These are phyloP conservation scores for Butyriboletus loyo DNA, from an alignment of 768 basidiomycete genomes.

Conservation along the genomic window DNA sequence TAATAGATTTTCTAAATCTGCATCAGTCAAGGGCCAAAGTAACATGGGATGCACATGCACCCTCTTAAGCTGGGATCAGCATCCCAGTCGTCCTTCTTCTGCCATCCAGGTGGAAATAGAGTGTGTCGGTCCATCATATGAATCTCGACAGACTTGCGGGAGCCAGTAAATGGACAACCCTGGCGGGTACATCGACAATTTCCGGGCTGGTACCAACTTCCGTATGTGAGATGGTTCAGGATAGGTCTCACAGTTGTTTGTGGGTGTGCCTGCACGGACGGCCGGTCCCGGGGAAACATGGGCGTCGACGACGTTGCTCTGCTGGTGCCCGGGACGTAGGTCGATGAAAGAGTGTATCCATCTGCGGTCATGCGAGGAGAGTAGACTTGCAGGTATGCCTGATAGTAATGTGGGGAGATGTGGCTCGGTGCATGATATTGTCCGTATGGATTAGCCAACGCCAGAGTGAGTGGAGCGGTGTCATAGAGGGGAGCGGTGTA, in stretches of 20 bases:
- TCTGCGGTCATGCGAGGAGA: conserved; percentile 27
- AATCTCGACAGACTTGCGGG: conserved; percentile 64
- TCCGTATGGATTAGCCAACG: conserved; percentile 30
- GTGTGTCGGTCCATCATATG: conserved; percentile 93
- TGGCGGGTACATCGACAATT: conserved; percentile 55
- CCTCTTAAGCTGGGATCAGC: conserved; percentile 80
- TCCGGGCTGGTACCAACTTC: conserved; percentile 64
- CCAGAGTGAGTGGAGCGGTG: conserved; percentile 24
- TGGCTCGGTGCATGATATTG: conserved; percentile 29
- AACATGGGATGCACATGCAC: conserved; percentile 36
- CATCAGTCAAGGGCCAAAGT: conserved; percentile 4
- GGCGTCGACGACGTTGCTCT: neutral
- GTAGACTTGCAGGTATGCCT: conserved; percentile 45
- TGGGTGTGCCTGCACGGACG: conserved; percentile 1
- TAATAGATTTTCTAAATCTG: conserved; percentile 57
- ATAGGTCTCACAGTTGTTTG: conserved; percentile 10
- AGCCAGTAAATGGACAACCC: conserved; percentile 68
- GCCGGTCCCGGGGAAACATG: neutral
- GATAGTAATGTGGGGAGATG: conserved; percentile 51
- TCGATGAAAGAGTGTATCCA: conserved; percentile 40
- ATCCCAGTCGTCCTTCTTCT: conserved; percentile 68
- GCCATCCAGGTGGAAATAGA: conserved; percentile 74
- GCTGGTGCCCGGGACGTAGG: conserved; percentile 28
- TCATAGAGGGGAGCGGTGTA: conserved; percentile 18
- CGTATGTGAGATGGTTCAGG: conserved; percentile 19